Percentiles rank a stretch among this genome's conserved stretches.
phyloP scores from a whole-genome alignment of 73 alveolate genomes.

The Paramecium biaurelia region DNA sequence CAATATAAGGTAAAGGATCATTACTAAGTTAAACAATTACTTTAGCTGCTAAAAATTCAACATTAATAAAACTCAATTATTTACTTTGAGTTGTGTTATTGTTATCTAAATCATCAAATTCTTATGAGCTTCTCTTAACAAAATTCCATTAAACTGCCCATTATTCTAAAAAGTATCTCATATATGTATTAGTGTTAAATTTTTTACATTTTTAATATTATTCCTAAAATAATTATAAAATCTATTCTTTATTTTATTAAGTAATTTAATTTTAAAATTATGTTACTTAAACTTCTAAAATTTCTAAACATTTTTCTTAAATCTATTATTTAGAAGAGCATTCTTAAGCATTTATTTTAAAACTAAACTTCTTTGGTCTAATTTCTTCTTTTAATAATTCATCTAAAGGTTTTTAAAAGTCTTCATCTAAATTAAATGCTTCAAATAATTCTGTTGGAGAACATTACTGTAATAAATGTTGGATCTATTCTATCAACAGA shows the following conservation, averaged over 20 bases:
- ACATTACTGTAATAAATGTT: constrained; percentile 6
- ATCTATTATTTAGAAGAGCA: not conserved
- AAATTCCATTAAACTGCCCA: not conserved
- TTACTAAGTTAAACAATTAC: not conserved
- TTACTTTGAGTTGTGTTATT: not conserved
- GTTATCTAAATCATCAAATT: not conserved
- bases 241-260: not conserved
- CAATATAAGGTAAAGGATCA: not conserved
- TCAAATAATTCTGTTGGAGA: constrained; percentile 39
- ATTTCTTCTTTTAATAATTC: constrained; percentile 21
- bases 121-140: not conserved
- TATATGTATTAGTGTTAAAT: not conserved
- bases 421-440: constrained; percentile 46
- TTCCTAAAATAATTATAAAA: not conserved
- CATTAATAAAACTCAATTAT: not conserved
- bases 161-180: constrained; percentile 31
- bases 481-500: not conserved
- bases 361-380: constrained; percentile 3
- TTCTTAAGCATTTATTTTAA: not conserved
- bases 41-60: constrained; percentile 10
- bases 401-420: constrained; percentile 13
- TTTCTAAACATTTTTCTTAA: constrained; percentile 7
- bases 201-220: not conserved
- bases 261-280: not conserved
- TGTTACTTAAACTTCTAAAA: not conserved